Evolutionary conservation across 208 protist genomes (phyloP).

Genomic region (Trypanosoma caninum): DNA sequence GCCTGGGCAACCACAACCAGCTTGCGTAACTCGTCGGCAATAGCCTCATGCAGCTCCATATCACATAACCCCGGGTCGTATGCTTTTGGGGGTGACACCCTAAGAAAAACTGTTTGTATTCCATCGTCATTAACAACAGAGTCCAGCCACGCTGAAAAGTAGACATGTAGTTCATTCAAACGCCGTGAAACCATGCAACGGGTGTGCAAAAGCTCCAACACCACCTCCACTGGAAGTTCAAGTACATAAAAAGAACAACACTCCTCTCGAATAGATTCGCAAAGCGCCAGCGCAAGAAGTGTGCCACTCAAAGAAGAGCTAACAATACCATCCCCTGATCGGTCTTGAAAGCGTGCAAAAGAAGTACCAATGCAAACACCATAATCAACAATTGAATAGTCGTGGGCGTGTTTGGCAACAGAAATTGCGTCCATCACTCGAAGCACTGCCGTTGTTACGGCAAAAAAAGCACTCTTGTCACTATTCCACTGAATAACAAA

Average conservation of each 20-base stretch:
- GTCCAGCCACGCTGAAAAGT: neutral
- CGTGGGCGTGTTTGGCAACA: neutral
- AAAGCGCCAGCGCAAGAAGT: slow-evolving; percentile 10
- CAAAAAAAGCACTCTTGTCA: neutral
- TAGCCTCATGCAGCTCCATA: slow-evolving; percentile 36
- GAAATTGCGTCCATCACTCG: neutral
- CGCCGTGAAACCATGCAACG: slow-evolving; percentile 1
- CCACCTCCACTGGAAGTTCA: slow-evolving; percentile 7
- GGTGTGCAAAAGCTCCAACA: slow-evolving; percentile 20
- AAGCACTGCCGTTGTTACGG: neutral
- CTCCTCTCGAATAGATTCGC: slow-evolving; percentile 5
- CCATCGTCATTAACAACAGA: neutral
- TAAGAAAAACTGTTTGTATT: slow-evolving; percentile 17
- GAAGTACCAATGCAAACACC: slow-evolving; percentile 4
- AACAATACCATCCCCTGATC: neutral
- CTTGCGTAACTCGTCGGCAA: slow-evolving; percentile 36
- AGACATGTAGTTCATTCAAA: neutral
- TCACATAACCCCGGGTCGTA: neutral
- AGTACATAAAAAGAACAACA: slow-evolving; percentile 2
- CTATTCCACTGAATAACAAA: slow-evolving; percentile 3
- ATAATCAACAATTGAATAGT: slow-evolving; percentile 10
- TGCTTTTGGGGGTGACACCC: neutral
- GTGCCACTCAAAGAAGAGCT: slow-evolving; percentile 22
- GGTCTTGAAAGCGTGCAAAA: neutral
- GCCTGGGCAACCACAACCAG: slow-evolving; percentile 34